These are phyloP conservation scores for Macrolepiota fuliginosa DNA, from an alignment of 768 basidiomycete genomes.

Conservation along the genomic window DNA sequence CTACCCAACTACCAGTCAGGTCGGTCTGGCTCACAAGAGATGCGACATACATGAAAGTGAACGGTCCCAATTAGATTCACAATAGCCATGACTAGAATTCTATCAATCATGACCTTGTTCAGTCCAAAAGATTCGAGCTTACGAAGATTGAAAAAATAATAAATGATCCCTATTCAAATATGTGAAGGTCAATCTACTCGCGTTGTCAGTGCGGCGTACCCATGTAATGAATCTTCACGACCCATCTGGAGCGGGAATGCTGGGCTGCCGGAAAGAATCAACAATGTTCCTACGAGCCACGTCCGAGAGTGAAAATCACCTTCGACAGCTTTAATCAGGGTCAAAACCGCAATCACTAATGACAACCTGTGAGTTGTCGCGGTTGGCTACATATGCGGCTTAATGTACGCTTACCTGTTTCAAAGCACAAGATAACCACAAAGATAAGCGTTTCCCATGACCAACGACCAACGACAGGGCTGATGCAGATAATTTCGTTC, in stretches of 20 bases:
- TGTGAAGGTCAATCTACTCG: too few species aligned
- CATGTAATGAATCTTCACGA: too few species aligned
- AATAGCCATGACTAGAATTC: background rate
- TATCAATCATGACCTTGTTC: background rate
- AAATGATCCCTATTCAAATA: background rate
- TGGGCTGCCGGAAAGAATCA: background rate
- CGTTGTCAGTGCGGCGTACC: too few species aligned
- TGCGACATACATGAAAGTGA: background rate
- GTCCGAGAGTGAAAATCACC: background rate
- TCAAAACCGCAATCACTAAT: background rate
- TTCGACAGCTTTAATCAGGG: slow-evolving; percentile 3
- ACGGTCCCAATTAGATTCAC: background rate
- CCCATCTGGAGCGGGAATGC: too few species aligned
- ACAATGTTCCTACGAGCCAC: too few species aligned
- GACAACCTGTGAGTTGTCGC: too few species aligned
- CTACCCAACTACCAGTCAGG: background rate
- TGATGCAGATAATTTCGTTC: background rate
- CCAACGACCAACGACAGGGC: background rate
- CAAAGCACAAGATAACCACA: background rate
- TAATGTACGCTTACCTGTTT: background rate
- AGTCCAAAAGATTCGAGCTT: background rate
- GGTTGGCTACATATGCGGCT: too few species aligned
- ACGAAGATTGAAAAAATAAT: slow-evolving; percentile 2
- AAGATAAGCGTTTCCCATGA: background rate
- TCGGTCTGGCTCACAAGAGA: too few species aligned